Base-by-base conservation (phyloP, 2,329 filamentous ascomycete genomes). In the Ophiostoma ulmi region DNA sequence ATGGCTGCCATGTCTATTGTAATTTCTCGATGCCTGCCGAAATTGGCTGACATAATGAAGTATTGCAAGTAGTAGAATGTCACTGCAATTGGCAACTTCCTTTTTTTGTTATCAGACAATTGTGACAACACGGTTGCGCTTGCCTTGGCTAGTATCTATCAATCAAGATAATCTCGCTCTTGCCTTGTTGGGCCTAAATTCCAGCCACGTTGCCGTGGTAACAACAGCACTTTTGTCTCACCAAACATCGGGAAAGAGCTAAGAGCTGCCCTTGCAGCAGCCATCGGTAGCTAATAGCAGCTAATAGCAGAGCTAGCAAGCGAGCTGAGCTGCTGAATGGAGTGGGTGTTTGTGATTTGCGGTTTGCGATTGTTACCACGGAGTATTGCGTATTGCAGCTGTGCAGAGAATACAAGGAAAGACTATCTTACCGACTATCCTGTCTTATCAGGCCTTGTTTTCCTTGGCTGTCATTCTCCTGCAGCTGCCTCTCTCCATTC, bases 141-240 rank as follows among this genome's bases (percentile, higher is more conserved):
- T 63, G 22, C 58, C 22, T 20, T 66, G 20, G 63, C 13, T 58
- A 10, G 52, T 26, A 58, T 31, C 22, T 1, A 58, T 1, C 13
- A 20, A n/a, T 20, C 44, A 48, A 10, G 44, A 17, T 48, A 20
- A 35, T 38, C 22, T 48, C 66, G 67, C 70, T 63, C 67, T 44
- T 71, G 67, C 70, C 67, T 22, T 63, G 44, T 48, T 52, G 65
- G 48, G 31, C 6, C 58, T 26, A 55, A 52, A 68, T 68, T 68
- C 66, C 55, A 55, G 48, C 22, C 7, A 64, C 20, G 70, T 71
- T 71, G 68, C 70, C 38, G 31, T 71, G 68, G 68, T 68, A 71
- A 71, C 70, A 68, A 6, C 64, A 35, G 1, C 44, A 17, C 17
- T 48, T 44, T 48, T 67, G 63, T 67, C 68, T 69, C 70, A 63